A percentile compares a stretch with the other conserved stretches of the same genome.
phyloP scores from a whole-genome alignment of 768 basidiomycete species.

The Boletus huronensis region DNA sequence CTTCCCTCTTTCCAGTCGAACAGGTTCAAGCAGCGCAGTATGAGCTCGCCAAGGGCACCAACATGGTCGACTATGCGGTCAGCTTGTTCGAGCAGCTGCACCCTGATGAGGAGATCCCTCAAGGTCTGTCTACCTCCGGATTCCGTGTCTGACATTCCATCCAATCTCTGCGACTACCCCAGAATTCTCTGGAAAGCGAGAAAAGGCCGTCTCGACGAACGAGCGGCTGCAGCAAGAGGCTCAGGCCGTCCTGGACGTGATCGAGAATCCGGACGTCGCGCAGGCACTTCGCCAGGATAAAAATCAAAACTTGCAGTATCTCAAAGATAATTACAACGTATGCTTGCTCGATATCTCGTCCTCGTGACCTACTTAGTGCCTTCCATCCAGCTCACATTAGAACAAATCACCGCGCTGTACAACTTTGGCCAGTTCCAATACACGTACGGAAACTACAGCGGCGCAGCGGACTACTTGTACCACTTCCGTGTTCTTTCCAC shows the following conservation, averaged over 20 bases:
- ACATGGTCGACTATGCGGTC: conserved; percentile 95
- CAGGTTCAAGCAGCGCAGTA: conserved; percentile 90
- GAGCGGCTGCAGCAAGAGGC: conserved; percentile 87
- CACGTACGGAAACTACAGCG: conserved; percentile 96
- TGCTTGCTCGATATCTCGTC: conserved; percentile 24
- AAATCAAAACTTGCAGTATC: conserved; percentile 90
- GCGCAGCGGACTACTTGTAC: conserved; percentile 96
- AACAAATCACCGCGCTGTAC: conserved; percentile 94
- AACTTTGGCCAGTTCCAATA: conserved; percentile 99
- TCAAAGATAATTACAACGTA: conserved; percentile 91
- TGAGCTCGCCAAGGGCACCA: conserved; percentile 95
- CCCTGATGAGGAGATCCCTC: conserved; percentile 64
- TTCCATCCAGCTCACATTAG: conserved; percentile 72
- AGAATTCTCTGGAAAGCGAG: conserved; percentile 86
- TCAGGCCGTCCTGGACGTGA: conserved; percentile 89
- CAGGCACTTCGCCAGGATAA: conserved; percentile 94
- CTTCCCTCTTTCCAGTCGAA: conserved; percentile 68
- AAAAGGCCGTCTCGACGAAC: conserved; percentile 78
- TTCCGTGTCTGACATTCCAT: background rate
- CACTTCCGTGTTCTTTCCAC: conserved; percentile 98
- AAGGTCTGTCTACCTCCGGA: conserved; percentile 45
- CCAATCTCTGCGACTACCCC: background rate
- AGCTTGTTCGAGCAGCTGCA: conserved; percentile 76
- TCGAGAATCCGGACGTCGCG: conserved; percentile 95
- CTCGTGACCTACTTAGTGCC: conserved; percentile 2